Base-by-base conservation (phyloP, 805 yeast species). In the Barnettozyma botsteinii region DNA sequence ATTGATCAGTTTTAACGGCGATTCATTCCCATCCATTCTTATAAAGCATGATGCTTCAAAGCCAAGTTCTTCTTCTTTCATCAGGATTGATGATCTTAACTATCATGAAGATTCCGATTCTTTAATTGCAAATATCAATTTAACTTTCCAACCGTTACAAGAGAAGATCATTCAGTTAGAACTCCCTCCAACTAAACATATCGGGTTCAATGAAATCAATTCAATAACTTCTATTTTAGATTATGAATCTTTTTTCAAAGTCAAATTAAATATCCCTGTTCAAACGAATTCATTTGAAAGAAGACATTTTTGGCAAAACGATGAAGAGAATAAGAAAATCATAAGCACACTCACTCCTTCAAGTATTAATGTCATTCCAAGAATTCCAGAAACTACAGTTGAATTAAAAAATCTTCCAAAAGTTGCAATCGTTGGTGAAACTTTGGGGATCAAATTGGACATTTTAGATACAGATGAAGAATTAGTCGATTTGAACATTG, bases 301-400 rank as follows among this genome's bases (percentile, higher is more conserved):
- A 13, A 42, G 47, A 20, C 42, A 46, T 33, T 12, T 31, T 7
- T 55, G 56, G 57, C 8, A 32, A 11, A 8, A 25, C 12, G 35
- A 43, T 24, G 36, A 28, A 13, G 30, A 35, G 13, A 42, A 37
- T 2, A 26, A 17, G 6, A 28, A 47, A 30, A 34, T 50, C 22
- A 29, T 59, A 10, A 43, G 44, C 10, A 38, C 50, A 4, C 17
- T 15, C 2, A 42, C 46, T n/a, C 61, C 63, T 5, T 34, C 34
- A 8, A 27, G 39, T 6, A 42, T 46, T 22, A 61, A 61, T 27
- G 56, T 67, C 4, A 49, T 66, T 7, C 73, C 75, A 13, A 60
- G 67, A 35, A 50, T 60, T 3, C 75, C 75, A 6, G 50, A 60
- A 4, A 54, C 64, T 0, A 53, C 48, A 15, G 50, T 64, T 5